Percentiles rank a stretch among this genome's conserved stretches.
phyloP scores from a whole-genome alignment of 192 early-diverging fungal species.

The Backusella tuberculispora region DNA sequence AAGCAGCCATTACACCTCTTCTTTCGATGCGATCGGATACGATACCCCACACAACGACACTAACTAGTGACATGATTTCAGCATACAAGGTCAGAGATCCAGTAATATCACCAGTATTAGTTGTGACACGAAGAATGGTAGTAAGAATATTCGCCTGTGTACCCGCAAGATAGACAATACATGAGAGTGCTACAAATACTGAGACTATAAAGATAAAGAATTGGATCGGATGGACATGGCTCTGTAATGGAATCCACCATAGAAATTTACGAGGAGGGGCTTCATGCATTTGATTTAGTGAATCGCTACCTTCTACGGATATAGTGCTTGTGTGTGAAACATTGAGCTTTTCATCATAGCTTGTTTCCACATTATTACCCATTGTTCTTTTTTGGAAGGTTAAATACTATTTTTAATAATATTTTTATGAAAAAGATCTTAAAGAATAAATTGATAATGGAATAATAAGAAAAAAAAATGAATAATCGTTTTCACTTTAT shows the following conservation, averaged over 20 bases:
- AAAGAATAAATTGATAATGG: no score
- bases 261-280: slow-evolving; percentile 36
- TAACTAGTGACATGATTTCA: slow-evolving; percentile 58
- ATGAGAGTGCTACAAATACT: slow-evolving; percentile 33
- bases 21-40: slow-evolving; percentile 63
- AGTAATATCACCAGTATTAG: slow-evolving; percentile 41
- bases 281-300: background rate
- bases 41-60: slow-evolving; percentile 56
- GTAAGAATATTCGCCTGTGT: slow-evolving; percentile 48
- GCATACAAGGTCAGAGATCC: slow-evolving; percentile 68
- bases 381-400: background rate
- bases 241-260: slow-evolving; percentile 37
- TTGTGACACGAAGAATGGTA: slow-evolving; percentile 28
- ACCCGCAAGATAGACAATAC: slow-evolving; percentile 46
- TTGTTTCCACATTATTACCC: background rate
- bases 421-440: no score
- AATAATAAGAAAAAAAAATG: background rate
- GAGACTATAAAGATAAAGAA: slow-evolving; percentile 40
- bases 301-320: background rate
- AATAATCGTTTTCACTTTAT: background rate
- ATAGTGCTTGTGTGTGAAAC: slow-evolving; percentile 4
- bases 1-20: slow-evolving; percentile 56
- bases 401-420: background rate
- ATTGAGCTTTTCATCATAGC: background rate
- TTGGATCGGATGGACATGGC: slow-evolving; percentile 27